These are phyloP conservation scores for Alternaria ethzedia DNA, from an alignment of 2,329 filamentous ascomycete species.

Conservation along the genomic window DNA sequence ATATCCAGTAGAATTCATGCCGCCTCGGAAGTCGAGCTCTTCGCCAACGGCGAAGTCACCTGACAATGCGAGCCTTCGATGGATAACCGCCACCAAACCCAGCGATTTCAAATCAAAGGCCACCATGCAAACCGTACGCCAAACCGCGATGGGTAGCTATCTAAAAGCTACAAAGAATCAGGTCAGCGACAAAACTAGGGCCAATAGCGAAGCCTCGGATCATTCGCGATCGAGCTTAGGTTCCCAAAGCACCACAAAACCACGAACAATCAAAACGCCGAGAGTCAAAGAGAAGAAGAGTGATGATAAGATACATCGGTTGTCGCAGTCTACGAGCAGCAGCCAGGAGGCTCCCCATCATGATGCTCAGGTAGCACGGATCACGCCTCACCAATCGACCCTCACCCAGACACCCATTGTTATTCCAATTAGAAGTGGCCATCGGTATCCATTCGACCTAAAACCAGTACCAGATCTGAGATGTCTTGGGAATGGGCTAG, in stretches of 20 bases:
- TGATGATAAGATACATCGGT: slow-evolving; percentile 3
- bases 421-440: slow-evolving; percentile 14
- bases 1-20: slow-evolving; percentile 10
- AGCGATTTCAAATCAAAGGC: slow-evolving; percentile 40
- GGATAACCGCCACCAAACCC: slow-evolving; percentile 42
- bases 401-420: slow-evolving; percentile 32
- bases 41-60: slow-evolving; percentile 10
- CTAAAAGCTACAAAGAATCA: slow-evolving; percentile 34
- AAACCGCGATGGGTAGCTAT: slow-evolving; percentile 44
- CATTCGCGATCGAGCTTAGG: slow-evolving; percentile 20
- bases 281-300: not conserved
- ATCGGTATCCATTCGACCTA: slow-evolving; percentile 29
- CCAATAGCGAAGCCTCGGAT: slow-evolving; percentile 27
- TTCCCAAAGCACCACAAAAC: slow-evolving; percentile 16
- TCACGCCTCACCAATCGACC: slow-evolving; percentile 15
- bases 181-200: slow-evolving; percentile 5
- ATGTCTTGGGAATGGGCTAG: slow-evolving; percentile 40
- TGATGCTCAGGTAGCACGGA: slow-evolving; percentile 10
- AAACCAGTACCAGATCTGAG: slow-evolving; percentile 19
- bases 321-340: slow-evolving; percentile 2
- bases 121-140: slow-evolving; percentile 44
- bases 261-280: slow-evolving; percentile 6
- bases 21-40: slow-evolving; percentile 18
- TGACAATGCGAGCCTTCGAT: slow-evolving; percentile 27
- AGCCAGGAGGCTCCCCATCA: slow-evolving; percentile 4